Conservation (phyloP, 768 basidiomycete genomes). For the Crepidotus variabilis region DNA sequence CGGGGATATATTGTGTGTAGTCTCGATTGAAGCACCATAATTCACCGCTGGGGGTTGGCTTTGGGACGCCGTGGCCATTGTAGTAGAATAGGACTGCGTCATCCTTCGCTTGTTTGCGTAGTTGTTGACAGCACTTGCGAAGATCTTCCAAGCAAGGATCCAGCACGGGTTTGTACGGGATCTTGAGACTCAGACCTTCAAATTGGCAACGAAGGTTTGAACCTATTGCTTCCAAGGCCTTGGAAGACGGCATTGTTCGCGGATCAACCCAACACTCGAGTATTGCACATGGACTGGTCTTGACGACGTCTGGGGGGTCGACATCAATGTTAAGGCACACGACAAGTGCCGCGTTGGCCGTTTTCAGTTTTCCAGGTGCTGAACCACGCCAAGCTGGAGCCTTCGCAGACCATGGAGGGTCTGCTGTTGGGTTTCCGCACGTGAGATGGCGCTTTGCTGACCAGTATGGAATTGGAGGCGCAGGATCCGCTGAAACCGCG, state of each 20-base stretch:
- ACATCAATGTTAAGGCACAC: constrained; percentile 96
- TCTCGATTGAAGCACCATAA: constrained; percentile 98
- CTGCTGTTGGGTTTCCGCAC: constrained; percentile 80
- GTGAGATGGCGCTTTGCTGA: constrained; percentile 88
- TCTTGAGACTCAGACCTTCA: constrained; percentile 91
- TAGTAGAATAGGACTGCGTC: constrained; percentile 96
- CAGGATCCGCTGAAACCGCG: constrained; percentile 39
- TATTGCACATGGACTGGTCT: constrained; percentile 93
- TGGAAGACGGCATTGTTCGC: constrained; percentile 84
- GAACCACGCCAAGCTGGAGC: constrained; percentile 77
- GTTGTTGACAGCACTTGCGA: constrained; percentile 75
- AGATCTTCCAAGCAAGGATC: constrained; percentile 96
- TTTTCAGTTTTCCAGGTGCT: constrained; percentile 84
- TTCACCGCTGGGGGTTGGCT: constrained; percentile 92
- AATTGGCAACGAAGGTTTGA: constrained; percentile 93
- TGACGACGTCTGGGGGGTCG: constrained; percentile 96
- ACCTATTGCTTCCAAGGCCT: constrained; percentile 92
- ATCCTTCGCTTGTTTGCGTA: constrained; percentile 87
- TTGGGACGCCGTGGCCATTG: constrained; percentile 98
- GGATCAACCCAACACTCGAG: constrained; percentile 99
- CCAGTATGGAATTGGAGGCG: constrained; percentile 79
- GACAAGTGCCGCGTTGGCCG: constrained; percentile 82
- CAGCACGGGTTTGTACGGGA: constrained; percentile 89
- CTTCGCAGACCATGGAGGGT: constrained; percentile 61
- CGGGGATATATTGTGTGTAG: constrained; percentile 98